These are phyloP conservation scores for Epichloe bromicola DNA, from an alignment of 2,329 filamentous ascomycete species.

Conservation along the genomic window DNA sequence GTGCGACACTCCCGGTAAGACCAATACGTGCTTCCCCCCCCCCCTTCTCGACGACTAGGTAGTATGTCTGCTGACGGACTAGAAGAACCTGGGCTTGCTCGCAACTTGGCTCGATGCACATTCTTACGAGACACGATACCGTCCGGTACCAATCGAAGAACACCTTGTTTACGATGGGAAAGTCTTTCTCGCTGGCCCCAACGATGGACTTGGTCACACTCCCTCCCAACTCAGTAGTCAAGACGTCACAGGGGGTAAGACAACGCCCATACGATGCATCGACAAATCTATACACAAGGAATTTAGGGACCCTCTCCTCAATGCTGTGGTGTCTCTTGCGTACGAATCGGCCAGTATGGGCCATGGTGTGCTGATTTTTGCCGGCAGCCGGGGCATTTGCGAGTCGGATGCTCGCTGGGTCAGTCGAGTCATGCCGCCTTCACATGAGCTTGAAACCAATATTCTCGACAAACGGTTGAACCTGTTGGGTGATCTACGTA, in stretches of 20 bases:
- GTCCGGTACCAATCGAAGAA: conserved; percentile 64
- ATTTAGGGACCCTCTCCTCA: conserved; percentile 50
- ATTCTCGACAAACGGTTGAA: conserved; percentile 48
- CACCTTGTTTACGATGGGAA: conserved; percentile 59
- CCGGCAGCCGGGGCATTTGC: conserved; percentile 53
- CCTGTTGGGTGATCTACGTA: conserved; percentile 52
- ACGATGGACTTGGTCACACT: conserved; percentile 43
- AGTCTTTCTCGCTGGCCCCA: conserved; percentile 47
- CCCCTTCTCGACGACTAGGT: neutral
- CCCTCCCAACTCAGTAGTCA: conserved; percentile 35
- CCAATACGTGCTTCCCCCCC: neutral
- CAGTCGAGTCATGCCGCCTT: conserved; percentile 48
- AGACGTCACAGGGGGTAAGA: conserved; percentile 21
- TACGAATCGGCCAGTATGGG: conserved; percentile 55
- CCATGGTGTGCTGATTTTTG: conserved; percentile 62
- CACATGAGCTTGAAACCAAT: conserved; percentile 29
- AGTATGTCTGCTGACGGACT: neutral
- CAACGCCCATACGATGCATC: conserved; percentile 34
- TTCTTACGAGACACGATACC: conserved; percentile 60
- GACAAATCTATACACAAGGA: conserved; percentile 45
- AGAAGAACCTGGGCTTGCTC: conserved; percentile 54
- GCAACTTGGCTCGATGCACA: conserved; percentile 59
- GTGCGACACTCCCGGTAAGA: conserved; percentile 58
- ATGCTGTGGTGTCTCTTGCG: conserved; percentile 57
- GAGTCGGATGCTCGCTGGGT: conserved; percentile 58